Evolutionary conservation across 495 filamentous ascomycete genomes (phyloP).

Genomic region (Jackrogersella minutella): DNA sequence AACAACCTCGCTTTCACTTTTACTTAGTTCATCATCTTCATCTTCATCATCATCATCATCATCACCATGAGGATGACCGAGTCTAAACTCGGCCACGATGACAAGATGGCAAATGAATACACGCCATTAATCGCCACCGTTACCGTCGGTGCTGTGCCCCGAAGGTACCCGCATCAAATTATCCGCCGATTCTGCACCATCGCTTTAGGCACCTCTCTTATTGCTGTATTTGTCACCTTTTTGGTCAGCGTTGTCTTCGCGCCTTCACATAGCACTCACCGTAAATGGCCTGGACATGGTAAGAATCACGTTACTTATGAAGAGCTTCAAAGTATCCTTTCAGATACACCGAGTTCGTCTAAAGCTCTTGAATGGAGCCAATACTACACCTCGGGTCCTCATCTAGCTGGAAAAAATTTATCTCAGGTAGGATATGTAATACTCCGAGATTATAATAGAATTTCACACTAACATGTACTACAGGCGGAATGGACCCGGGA

Average conservation of each 20-base stretch:
- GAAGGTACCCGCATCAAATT: slow-evolving; percentile 72
- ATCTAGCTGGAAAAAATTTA: slow-evolving; percentile 88
- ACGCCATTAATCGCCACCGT: slow-evolving; percentile 71
- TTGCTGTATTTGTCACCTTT: slow-evolving; percentile 68
- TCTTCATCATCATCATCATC: no score
- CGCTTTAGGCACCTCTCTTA: slow-evolving; percentile 62
- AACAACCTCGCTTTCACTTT: slow-evolving; percentile 6
- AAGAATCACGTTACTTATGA: slow-evolving; percentile 61
- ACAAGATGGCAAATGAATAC: slow-evolving; percentile 62
- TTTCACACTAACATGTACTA: not conserved
- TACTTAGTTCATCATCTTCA: not conserved
- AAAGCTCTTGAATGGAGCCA: slow-evolving; percentile 82
- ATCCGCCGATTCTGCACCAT: slow-evolving; percentile 78
- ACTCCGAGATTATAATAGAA: not conserved
- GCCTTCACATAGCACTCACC: slow-evolving; percentile 53
- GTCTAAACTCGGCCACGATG: slow-evolving; percentile 13
- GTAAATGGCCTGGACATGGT: slow-evolving; percentile 52
- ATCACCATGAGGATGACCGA: slow-evolving; percentile 23
- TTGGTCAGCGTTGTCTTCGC: slow-evolving; percentile 61
- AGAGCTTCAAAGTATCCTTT: slow-evolving; percentile 74
- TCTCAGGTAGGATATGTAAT: slow-evolving; percentile 55
- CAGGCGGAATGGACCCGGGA: slow-evolving; percentile 89
- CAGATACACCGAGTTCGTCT: slow-evolving; percentile 72
- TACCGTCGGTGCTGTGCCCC: slow-evolving; percentile 58
- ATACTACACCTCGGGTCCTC: slow-evolving; percentile 89